phyloP scores from a whole-genome alignment of 768 basidiomycete species.

The Mycena galopus region DNA sequence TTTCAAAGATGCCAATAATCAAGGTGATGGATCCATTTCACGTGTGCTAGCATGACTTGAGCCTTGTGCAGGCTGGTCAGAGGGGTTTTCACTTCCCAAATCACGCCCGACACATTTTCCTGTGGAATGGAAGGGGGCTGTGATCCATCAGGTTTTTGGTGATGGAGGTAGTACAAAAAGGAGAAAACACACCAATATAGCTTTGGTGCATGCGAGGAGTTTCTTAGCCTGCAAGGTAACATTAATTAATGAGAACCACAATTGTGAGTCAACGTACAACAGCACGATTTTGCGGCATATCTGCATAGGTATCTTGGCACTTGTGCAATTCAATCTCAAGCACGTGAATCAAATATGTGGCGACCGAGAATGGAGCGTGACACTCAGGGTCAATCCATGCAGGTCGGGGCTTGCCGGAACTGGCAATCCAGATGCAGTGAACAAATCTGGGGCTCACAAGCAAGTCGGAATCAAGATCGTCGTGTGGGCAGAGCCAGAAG shows the following conservation, averaged over 20 bases:
- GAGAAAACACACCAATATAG: background rate
- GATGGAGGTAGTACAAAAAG: background rate
- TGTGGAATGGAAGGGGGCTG: background rate
- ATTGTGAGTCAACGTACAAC: background rate
- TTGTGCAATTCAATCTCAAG: background rate
- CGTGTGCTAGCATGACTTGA: background rate
- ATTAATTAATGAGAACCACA: background rate
- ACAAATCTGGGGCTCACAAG: background rate
- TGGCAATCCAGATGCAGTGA: background rate
- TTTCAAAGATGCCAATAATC: background rate
- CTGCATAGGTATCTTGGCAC: background rate
- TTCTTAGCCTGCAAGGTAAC: background rate
- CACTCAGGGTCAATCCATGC: constrained; percentile 1
- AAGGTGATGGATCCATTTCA: background rate
- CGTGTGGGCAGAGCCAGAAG: background rate
- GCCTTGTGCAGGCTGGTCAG: background rate
- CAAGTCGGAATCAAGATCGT: background rate
- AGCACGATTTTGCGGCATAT: background rate
- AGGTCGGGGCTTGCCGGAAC: background rate
- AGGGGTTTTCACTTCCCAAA: background rate
- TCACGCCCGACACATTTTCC: background rate
- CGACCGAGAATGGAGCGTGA: background rate
- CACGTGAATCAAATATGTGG: background rate
- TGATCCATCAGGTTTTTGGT: background rate
- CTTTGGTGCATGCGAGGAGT: background rate